These are phyloP conservation scores for Kondoa malvinella DNA, from an alignment of 768 basidiomycete species.

Conservation along the genomic window DNA sequence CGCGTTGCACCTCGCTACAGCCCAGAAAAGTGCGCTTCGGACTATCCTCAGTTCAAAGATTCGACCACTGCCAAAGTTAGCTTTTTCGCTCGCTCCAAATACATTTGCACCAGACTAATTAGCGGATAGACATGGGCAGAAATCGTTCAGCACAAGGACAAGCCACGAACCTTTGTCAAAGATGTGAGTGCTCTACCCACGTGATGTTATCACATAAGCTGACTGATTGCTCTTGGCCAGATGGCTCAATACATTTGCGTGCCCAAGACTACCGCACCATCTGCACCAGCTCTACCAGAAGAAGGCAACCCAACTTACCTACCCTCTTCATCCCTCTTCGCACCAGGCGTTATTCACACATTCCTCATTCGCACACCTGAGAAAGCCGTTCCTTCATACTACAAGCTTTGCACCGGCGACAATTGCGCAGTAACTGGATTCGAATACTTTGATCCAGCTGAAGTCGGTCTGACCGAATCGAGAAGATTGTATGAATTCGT, in stretches of 20 bases:
- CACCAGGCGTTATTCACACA: conserved; percentile 24
- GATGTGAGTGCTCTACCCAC: conserved; percentile 11
- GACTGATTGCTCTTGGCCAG: conserved; percentile 7
- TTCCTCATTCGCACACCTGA: conserved; percentile 27
- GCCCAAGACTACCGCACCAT: not conserved
- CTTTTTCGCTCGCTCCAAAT: not conserved
- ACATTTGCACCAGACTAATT: not conserved
- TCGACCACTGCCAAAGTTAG: conserved; percentile 22
- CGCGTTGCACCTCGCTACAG: conserved; percentile 22
- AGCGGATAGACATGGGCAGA: conserved; percentile 19
- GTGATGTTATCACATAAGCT: not conserved
- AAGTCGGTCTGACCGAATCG: conserved; percentile 26
- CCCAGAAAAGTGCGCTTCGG: conserved; percentile 14
- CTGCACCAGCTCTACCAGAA: conserved; percentile 1
- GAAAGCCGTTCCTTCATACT: conserved; percentile 24
- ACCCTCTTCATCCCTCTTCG: conserved; percentile 22
- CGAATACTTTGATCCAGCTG: conserved; percentile 25
- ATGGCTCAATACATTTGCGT: conserved; percentile 26
- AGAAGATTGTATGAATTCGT: conserved; percentile 20
- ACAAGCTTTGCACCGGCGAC: conserved; percentile 25
- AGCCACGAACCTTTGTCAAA: conserved; percentile 22
- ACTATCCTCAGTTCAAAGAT: conserved; percentile 17
- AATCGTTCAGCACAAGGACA: conserved; percentile 13
- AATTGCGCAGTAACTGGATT: conserved; percentile 24
- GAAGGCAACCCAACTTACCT: conserved; percentile 25